A percentile compares a stretch with the other conserved stretches of the same genome.
Evolutionary conservation across 179 eudicot species (phyloP).

Genomic region (Amaranthus tricolor): DNA sequence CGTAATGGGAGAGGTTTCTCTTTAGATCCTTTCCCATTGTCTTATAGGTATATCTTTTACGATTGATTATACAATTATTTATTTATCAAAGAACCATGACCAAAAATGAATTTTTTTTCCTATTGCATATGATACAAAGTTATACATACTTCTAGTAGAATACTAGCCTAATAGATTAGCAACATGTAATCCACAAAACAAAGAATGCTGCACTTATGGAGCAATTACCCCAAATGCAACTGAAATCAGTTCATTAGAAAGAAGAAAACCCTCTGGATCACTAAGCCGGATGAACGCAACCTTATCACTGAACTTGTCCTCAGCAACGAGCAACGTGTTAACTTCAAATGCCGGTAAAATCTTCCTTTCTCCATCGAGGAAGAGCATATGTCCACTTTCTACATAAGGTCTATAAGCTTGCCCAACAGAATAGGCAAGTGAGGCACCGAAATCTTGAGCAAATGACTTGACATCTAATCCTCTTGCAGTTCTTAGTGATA

Average conservation of each 20-base stretch:
- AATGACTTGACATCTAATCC: slow-evolving; percentile 70
- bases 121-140: neutral
- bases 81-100: too few relatives aligned
- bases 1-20: too few relatives aligned
- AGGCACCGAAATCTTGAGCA: slow-evolving; percentile 53
- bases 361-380: slow-evolving; percentile 59
- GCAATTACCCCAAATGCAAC: slow-evolving; percentile 64
- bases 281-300: slow-evolving; percentile 67
- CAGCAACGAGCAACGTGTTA: slow-evolving; percentile 37
- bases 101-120: too few relatives aligned
- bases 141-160: too few relatives aligned
- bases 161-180: neutral
- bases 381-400: slow-evolving; percentile 78
- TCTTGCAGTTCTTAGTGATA: slow-evolving; percentile 74
- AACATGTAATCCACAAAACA: neutral
- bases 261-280: slow-evolving; percentile 93
- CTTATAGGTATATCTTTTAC: too few relatives aligned
- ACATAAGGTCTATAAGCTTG: slow-evolving; percentile 55
- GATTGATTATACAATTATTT: too few relatives aligned
- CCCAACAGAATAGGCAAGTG: slow-evolving; percentile 46
- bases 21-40: too few relatives aligned
- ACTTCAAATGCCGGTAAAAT: slow-evolving; percentile 35
- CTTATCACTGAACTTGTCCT: slow-evolving; percentile 26
- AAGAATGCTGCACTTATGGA: slow-evolving; percentile 36
- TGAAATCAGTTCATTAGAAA: slow-evolving; percentile 87